Conservation (phyloP, 2,329 filamentous ascomycete genomes). For the Alternaria angustiovoidea region DNA sequence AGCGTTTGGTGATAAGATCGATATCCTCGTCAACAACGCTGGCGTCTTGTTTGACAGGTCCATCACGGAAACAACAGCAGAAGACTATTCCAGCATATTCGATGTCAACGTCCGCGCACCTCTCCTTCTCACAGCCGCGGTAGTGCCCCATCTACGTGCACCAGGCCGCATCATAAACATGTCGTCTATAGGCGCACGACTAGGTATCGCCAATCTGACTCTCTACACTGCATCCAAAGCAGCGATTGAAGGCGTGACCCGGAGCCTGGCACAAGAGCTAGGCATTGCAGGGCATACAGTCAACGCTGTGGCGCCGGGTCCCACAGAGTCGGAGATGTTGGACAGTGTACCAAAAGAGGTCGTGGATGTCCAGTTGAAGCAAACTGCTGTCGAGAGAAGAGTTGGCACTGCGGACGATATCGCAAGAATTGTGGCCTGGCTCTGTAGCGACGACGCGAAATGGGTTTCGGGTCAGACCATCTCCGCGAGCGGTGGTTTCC, state of each 20-base stretch:
- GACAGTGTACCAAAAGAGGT: conserved; percentile 61
- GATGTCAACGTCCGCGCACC: conserved; percentile 65
- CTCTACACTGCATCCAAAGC: conserved; percentile 67
- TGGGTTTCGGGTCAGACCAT: conserved; percentile 63
- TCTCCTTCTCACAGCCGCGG: conserved; percentile 62
- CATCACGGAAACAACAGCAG: conserved; percentile 49
- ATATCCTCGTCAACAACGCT: conserved; percentile 57
- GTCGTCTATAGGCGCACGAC: conserved; percentile 61
- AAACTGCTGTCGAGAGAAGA: conserved; percentile 62
- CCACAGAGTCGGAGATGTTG: conserved; percentile 66
- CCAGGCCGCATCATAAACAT: conserved; percentile 67
- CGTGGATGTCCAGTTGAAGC: conserved; percentile 59
- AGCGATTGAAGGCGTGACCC: conserved; percentile 67
- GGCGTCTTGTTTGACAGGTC: conserved; percentile 40
- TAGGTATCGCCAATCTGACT: conserved; percentile 56
- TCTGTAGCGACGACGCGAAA: conserved; percentile 58
- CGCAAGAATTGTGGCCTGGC: conserved; percentile 63
- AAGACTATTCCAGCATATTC: conserved; percentile 64
- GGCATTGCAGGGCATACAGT: conserved; percentile 66
- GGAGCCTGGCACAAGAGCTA: conserved; percentile 67
- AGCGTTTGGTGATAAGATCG: conserved; percentile 52
- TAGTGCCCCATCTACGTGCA: conserved; percentile 60
- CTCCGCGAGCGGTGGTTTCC: conserved; percentile 61
- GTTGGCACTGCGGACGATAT: conserved; percentile 63
- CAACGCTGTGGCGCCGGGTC: conserved; percentile 68